Evolutionary conservation across 129 eudicot species (phyloP).

Genomic region (Helichrysum umbraculigerum): DNA sequence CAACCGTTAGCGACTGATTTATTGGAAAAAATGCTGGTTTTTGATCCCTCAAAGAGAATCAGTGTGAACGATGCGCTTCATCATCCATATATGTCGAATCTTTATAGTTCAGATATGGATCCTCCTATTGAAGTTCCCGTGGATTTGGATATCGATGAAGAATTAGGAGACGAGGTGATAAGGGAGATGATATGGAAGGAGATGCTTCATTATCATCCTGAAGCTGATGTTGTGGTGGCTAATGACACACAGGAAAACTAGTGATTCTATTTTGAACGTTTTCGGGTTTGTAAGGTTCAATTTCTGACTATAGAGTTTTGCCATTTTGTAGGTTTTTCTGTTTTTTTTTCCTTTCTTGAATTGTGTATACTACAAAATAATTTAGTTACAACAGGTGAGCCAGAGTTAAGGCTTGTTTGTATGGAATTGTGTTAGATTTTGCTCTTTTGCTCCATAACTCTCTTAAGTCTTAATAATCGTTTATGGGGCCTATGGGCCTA

Average conservation of each 20-base stretch:
- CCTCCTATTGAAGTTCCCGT: slow-evolving; percentile 64
- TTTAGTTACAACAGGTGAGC: no score
- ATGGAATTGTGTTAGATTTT: no score
- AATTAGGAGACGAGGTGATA: slow-evolving; percentile 59
- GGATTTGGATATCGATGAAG: slow-evolving; percentile 63
- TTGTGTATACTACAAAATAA: no score
- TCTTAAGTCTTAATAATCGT: no score
- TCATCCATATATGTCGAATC: slow-evolving; percentile 69
- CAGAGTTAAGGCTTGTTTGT: no score
- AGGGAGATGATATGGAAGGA: slow-evolving; percentile 74
- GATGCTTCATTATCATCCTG: slow-evolving; percentile 69
- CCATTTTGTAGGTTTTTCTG: no score
- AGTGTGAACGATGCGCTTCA: slow-evolving; percentile 71
- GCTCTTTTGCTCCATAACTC: no score
- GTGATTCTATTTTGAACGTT: not conserved
- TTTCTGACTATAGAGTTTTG: no score
- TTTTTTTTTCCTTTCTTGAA: no score
- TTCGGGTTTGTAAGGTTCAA: not conserved
- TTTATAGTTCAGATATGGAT: slow-evolving; percentile 54
- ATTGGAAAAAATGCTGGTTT: slow-evolving; percentile 63
- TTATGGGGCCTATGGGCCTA: no score
- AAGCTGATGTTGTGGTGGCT: slow-evolving; percentile 19
- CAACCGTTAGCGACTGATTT: slow-evolving; percentile 65
- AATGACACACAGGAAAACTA: slow-evolving; percentile 26
- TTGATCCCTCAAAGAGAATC: slow-evolving; percentile 74